Conservation (phyloP, 805 yeast species). For the Tetrapisispora phaffii region DNA sequence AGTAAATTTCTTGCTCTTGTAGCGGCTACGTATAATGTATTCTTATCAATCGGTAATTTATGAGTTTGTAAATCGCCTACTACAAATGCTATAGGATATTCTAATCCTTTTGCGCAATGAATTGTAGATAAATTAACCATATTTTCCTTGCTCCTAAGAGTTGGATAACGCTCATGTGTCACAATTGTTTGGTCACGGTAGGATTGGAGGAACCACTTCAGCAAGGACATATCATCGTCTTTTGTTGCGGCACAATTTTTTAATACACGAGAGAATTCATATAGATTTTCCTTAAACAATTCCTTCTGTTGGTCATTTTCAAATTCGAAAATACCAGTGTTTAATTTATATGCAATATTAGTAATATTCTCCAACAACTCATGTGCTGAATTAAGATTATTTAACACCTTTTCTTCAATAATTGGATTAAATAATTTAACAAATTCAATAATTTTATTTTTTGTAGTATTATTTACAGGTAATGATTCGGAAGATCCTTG, state of each 20-base stretch:
- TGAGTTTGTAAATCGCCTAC: slow-evolving; percentile 13
- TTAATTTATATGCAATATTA: slow-evolving; percentile 29
- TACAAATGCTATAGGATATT: slow-evolving; percentile 59
- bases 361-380: slow-evolving; percentile 30
- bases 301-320: slow-evolving; percentile 17
- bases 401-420: slow-evolving; percentile 4
- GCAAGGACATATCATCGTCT: slow-evolving; percentile 18
- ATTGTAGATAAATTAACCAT: slow-evolving; percentile 53
- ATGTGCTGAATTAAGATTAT: slow-evolving; percentile 26
- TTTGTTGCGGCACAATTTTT: slow-evolving; percentile 19
- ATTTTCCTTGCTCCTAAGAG: slow-evolving; percentile 1
- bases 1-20: slow-evolving; percentile 46
- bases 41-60: slow-evolving; percentile 25
- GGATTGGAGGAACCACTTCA: slow-evolving; percentile 29
- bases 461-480: slow-evolving; percentile 11
- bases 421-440: slow-evolving; percentile 14
- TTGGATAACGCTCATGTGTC: slow-evolving; percentile 3
- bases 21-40: slow-evolving; percentile 52
- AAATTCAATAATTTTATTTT: slow-evolving; percentile 24
- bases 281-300: slow-evolving; percentile 21
- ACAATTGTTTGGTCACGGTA: slow-evolving; percentile 20
- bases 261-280: slow-evolving; percentile 32
- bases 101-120: slow-evolving; percentile 67
- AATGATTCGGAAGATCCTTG: slow-evolving; percentile 8
- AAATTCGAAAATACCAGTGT: slow-evolving; percentile 17